Conservation (phyloP, 306 rosid genomes). For the Glycine soja region DNA sequence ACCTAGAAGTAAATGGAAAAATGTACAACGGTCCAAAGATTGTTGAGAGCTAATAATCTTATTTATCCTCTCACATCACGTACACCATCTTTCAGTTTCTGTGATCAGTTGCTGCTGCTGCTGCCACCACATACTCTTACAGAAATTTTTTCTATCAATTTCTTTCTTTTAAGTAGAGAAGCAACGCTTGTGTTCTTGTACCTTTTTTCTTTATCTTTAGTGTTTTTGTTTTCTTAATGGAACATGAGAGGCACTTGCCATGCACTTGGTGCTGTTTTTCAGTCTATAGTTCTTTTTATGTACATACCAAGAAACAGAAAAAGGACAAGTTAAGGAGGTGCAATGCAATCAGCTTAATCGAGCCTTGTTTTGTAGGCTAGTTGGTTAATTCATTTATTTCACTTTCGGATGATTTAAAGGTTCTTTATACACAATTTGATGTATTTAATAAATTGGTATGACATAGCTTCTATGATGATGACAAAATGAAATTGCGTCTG, state of each 20-base stretch:
- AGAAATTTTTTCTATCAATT: conserved; percentile 26
- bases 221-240: conserved; percentile 42
- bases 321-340: conserved; percentile 28
- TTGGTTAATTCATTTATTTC: conserved; percentile 18
- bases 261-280: conserved; percentile 41
- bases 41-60: conserved; percentile 54
- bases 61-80: conserved; percentile 6
- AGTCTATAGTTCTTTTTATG: conserved; percentile 47
- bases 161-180: conserved; percentile 35
- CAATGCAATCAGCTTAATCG: conserved; percentile 29
- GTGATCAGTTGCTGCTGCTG: conserved; percentile 33
- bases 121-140: conserved; percentile 32
- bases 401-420: conserved; percentile 18
- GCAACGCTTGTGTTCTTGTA: conserved; percentile 18
- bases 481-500: not conserved
- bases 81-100: conserved; percentile 29
- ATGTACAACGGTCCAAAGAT: conserved; percentile 74
- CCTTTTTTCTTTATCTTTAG: conserved; percentile 12
- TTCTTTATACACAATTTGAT: not conserved
- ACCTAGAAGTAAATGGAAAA: conserved; percentile 67
- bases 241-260: conserved; percentile 47
- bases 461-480: conserved; percentile 1
- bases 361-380: conserved; percentile 35
- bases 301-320: conserved; percentile 54
- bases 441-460: not conserved